A percentile compares a stretch with the other conserved stretches of the same genome.
Conservation (phyloP, 2,329 filamentous ascomycete genomes). For the Leptosphaerulina australis region DNA sequence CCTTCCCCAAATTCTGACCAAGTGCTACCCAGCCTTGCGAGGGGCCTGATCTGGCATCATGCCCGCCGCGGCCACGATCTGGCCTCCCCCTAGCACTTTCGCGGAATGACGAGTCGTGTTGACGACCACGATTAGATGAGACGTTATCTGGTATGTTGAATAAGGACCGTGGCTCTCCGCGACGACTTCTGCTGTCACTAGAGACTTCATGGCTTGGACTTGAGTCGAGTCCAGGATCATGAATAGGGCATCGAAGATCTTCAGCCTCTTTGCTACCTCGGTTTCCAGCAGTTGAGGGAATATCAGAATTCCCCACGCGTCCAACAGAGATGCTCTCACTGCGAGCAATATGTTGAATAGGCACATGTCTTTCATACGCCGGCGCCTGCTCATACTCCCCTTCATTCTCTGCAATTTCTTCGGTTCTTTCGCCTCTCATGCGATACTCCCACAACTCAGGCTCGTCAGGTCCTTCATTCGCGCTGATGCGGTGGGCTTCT, state of each 20-base stretch:
- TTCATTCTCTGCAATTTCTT: slow-evolving; percentile 18
- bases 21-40: slow-evolving; percentile 23
- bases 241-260: slow-evolving; percentile 38
- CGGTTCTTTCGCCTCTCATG: slow-evolving; percentile 25
- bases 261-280: slow-evolving; percentile 9
- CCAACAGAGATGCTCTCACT: slow-evolving; percentile 35
- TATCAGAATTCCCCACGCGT: slow-evolving; percentile 8
- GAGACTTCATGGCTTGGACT: neutral
- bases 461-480: slow-evolving; percentile 29
- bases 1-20: slow-evolving; percentile 30
- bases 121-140: slow-evolving; percentile 10
- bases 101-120: neutral
- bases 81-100: neutral
- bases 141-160: slow-evolving; percentile 15
- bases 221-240: slow-evolving; percentile 18
- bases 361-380: slow-evolving; percentile 29
- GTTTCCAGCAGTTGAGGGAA: neutral
- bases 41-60: slow-evolving; percentile 7
- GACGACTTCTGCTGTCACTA: slow-evolving; percentile 4
- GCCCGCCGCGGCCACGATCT: slow-evolving; percentile 1
- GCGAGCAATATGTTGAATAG: slow-evolving; percentile 32
- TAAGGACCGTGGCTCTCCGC: slow-evolving; percentile 10
- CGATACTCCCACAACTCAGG: slow-evolving; percentile 37
- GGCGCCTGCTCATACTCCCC: slow-evolving; percentile 30
- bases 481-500: slow-evolving; percentile 34